Evolutionary conservation across 257 asterid genomes (phyloP), one percentile per base, ranked within the genome.

Genomic region (Solanum virginianum): DNA sequence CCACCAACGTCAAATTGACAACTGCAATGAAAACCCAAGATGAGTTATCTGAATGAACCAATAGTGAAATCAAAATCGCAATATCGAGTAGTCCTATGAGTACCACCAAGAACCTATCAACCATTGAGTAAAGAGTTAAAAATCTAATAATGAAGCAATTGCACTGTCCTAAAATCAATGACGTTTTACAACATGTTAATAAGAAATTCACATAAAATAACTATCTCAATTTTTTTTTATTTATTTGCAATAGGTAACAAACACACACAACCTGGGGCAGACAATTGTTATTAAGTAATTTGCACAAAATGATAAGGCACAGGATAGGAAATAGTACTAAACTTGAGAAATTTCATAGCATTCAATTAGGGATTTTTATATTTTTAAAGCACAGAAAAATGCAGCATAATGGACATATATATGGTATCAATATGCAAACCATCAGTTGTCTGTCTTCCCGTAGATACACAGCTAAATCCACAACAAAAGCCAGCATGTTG

Each of bases 1-100:
- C 93, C 8, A 90, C 85, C 84, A 90, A 77, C 7, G 93, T 89
- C 70, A 90, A 81, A 84, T 90, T 90, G 60, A 89, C 93, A 83
- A 90, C 93, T 90, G 93, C 84, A 82, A 88, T 43, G 45, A 86
- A 49, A 75, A 79, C 65, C 65, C 65, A 53, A 79, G 62, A 79
- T 29, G 10, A 26, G 82, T 79, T 26, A 53, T 77, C 63, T 77
- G 24, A 26, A 51, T 53, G 47, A 77, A 72, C 56, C 36, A 72
- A 43, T 79, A 26, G 49, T 15, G 16, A 79, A 26, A 79, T 29
- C 65, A 53, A 26, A 79, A 79, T 54, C 62, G 62, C 60, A 75
- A 53, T 51, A 29, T 29, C 9, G 17, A 26, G 51, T 15, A 36
- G 29, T 53, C 82, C 14, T 79, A 79, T 51, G 3, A 7, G 16